These are phyloP conservation scores for Trichoderma cornu-damae DNA, from an alignment of 2,329 filamentous ascomycete genomes.

Conservation along the genomic window DNA sequence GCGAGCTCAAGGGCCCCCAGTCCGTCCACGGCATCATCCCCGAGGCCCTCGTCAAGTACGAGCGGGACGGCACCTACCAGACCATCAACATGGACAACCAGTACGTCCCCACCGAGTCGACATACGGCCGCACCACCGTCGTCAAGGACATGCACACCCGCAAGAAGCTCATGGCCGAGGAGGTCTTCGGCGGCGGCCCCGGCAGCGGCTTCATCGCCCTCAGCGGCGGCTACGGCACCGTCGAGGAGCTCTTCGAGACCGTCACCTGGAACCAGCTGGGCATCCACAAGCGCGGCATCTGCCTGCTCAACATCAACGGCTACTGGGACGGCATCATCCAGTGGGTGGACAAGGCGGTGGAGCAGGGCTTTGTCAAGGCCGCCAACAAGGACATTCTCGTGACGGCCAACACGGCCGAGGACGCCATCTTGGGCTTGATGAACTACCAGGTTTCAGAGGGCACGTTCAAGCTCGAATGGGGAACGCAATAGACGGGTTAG, in stretches of 20 bases:
- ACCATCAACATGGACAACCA: conserved; percentile 44
- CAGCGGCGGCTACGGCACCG: conserved; percentile 84
- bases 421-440: conserved; percentile 64
- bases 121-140: conserved; percentile 80
- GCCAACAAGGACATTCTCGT: conserved; percentile 72
- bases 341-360: conserved; percentile 74
- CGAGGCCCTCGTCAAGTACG: conserved; percentile 71
- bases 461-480: conserved; percentile 79
- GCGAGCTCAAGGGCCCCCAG: conserved; percentile 71
- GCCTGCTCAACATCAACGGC: conserved; percentile 79
- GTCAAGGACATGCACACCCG: conserved; percentile 95
- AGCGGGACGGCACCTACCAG: conserved; percentile 58
- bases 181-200: conserved; percentile 74
- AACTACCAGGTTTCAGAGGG: conserved; percentile 72
- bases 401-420: conserved; percentile 66
- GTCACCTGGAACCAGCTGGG: conserved; percentile 95
- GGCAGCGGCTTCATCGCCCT: conserved; percentile 88
- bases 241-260: conserved; percentile 92
- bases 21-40: conserved; percentile 94
- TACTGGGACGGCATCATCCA: conserved; percentile 85
- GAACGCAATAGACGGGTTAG: conserved; percentile 47
- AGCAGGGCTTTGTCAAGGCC: conserved; percentile 68
- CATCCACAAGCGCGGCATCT: conserved; percentile 75
- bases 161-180: conserved; percentile 87
- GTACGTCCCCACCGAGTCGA: conserved; percentile 55